Evolutionary conservation across 306 rosid species (phyloP).

Genomic region (Prunus campanulata): DNA sequence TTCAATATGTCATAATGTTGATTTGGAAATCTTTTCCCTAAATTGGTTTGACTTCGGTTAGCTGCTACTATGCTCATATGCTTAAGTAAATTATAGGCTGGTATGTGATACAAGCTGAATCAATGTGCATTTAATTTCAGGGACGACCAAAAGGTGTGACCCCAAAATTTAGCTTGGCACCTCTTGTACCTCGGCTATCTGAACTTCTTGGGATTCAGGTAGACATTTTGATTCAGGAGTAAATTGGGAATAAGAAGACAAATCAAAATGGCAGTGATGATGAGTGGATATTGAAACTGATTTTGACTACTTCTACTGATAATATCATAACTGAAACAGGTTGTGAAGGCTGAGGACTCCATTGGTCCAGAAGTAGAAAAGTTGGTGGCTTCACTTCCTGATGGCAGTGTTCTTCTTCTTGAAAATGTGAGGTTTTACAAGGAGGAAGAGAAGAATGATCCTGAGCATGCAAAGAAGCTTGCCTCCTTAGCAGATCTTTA

Average conservation of each 20-base stretch:
- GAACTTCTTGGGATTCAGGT: slow-evolving; percentile 94
- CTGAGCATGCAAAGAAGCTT: slow-evolving; percentile 93
- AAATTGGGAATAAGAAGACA: background rate
- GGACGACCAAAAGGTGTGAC: slow-evolving; percentile 99
- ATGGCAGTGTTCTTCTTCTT: slow-evolving; percentile 89
- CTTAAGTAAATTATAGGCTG: background rate
- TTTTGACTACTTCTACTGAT: background rate
- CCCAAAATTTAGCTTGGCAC: slow-evolving; percentile 91
- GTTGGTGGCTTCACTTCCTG: slow-evolving; percentile 79
- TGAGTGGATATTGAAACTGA: background rate
- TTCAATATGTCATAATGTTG: background rate
- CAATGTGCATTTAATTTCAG: slow-evolving; percentile 46
- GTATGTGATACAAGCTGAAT: slow-evolving; percentile 6
- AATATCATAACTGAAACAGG: slow-evolving; percentile 41
- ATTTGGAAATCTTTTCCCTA: background rate
- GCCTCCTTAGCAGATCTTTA: slow-evolving; percentile 87
- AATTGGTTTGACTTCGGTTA: background rate
- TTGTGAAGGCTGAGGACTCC: slow-evolving; percentile 87
- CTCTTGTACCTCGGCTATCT: slow-evolving; percentile 92
- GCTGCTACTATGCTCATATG: background rate
- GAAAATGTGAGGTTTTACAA: slow-evolving; percentile 97
- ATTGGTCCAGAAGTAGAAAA: slow-evolving; percentile 95
- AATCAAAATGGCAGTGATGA: slow-evolving; percentile 5
- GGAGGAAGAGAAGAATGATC: slow-evolving; percentile 98
- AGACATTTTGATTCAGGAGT: slow-evolving; percentile 9